Evolutionary conservation across 2,329 filamentous ascomycete species (phyloP), one percentile per base, ranked within the genome.

Genomic region (Taxawa tesnikishii): DNA sequence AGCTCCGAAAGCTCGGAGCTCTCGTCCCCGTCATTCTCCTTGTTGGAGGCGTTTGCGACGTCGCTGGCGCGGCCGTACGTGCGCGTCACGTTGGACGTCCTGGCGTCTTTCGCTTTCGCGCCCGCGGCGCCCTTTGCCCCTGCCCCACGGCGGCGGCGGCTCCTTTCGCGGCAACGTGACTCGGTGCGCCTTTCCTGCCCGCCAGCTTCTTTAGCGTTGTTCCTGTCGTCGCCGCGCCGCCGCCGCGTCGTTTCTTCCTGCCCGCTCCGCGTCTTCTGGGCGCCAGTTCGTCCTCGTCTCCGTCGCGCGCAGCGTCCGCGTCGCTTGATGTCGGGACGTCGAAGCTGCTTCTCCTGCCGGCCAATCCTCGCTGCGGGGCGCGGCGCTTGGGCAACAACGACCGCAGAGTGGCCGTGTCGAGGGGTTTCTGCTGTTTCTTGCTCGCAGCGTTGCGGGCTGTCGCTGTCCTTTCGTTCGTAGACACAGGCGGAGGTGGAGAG

Each of bases 391-490:
- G 63, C 11, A 67, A 49, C 6, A 67, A 43, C 5, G 52, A 49
- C 38, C 63, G 60, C 13, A 67, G 46, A 15, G 56, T 55, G 3
- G 60, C 59, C 15, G 62, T 65, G 6, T 59, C 59, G 17, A 54
- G 39, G 12, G 45, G 44, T 45, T 45, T 51, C 5, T 38, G n/a
- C n/a, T n/a, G 16, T 15, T 49, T 43, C 26, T 27, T 28, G 15
- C 29, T 30, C 31, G n/a, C n/a, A n/a, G n/a, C n/a, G n/a, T n/a
- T n/a, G n/a, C n/a, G n/a, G n/a, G n/a, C 29, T 27, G 17, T 38
- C 38, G 18, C 37, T 34, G 28, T 35, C 26, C 31, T 28, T 25
- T 12, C 18, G 18, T 7, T n/a, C n/a, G 19, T 17, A 5, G 19
- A n/a, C n/a, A 8, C n/a, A n/a, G 19, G 19, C n/a, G 8, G 19